Evolutionary conservation across 305 asterid species (phyloP).

Genomic region (Solanum hybrid): DNA sequence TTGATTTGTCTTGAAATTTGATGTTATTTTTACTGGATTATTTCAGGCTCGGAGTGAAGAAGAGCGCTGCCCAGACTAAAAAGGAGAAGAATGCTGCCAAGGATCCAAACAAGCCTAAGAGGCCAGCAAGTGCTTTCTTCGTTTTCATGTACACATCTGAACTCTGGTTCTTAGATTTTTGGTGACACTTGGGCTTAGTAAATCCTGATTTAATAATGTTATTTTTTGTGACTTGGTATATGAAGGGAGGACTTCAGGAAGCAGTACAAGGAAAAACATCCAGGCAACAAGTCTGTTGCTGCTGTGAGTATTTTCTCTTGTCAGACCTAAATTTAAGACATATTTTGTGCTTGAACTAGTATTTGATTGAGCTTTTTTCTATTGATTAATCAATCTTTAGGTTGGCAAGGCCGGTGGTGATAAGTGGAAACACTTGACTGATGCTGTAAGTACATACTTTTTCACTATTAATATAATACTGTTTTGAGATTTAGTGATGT

Average conservation of each 20-base stretch:
- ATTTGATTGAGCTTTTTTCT: background rate
- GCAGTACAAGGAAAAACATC: conserved; percentile 46
- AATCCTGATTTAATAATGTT: background rate
- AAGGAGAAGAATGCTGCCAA: conserved; percentile 34
- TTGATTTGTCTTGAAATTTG: background rate
- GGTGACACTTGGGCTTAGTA: background rate
- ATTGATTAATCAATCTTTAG: background rate
- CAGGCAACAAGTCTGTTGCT: conserved; percentile 46
- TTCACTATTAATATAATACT: background rate
- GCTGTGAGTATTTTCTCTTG: conserved; percentile 22
- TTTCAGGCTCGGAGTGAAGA: conserved; percentile 67
- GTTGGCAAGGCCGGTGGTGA: conserved; percentile 59
- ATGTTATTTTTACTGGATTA: background rate
- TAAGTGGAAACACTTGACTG: conserved; percentile 47
- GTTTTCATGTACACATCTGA: conserved; percentile 41
- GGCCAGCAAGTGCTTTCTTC: conserved; percentile 59
- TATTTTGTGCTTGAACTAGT: background rate
- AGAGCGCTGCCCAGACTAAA: conserved; percentile 25
- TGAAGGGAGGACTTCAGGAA: conserved; percentile 65
- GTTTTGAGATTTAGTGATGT: background rate
- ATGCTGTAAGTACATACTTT: conserved; percentile 15
- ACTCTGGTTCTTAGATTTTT: background rate
- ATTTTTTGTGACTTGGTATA: background rate
- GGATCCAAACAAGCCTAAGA: conserved; percentile 64
- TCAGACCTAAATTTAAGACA: background rate